A percentile compares a stretch with the other conserved stretches of the same genome.
Evolutionary conservation across 73 alveolate species (phyloP).

Genomic region (Paramecium pentaurelia): DNA sequence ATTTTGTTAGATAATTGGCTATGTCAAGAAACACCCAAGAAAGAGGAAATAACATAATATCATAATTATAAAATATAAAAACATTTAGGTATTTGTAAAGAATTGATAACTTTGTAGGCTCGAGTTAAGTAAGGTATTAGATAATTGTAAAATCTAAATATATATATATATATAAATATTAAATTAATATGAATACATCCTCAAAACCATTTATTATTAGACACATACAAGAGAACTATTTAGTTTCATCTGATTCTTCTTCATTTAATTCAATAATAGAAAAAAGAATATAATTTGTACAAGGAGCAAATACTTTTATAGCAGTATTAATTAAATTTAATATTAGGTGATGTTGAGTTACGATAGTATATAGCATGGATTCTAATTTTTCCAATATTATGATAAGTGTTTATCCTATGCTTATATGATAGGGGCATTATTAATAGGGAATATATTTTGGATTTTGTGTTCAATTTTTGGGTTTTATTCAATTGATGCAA

Average conservation of each 20-base stretch:
- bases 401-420: not conserved
- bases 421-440: not conserved
- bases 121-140: not conserved
- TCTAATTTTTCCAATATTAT: not conserved
- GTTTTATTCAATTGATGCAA: conserved; percentile 28
- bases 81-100: not conserved
- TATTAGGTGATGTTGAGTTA: conserved; percentile 12
- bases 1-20: not conserved
- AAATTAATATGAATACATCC: not conserved
- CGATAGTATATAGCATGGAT: conserved; percentile 18
- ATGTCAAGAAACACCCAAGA: not conserved
- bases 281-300: not conserved
- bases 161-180: not conserved
- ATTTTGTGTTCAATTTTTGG: conserved; percentile 34
- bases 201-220: not conserved
- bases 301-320: conserved; percentile 42
- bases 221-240: not conserved
- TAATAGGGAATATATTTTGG: conserved; percentile 35
- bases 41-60: not conserved
- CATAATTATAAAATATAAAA: not conserved
- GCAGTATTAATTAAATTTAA: not conserved
- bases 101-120: not conserved
- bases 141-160: not conserved
- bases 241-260: not conserved
- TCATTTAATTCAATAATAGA: not conserved